These are phyloP conservation scores for Martiniozyma asiatica DNA, from an alignment of 1,139 yeast genomes.

Conservation along the genomic window DNA sequence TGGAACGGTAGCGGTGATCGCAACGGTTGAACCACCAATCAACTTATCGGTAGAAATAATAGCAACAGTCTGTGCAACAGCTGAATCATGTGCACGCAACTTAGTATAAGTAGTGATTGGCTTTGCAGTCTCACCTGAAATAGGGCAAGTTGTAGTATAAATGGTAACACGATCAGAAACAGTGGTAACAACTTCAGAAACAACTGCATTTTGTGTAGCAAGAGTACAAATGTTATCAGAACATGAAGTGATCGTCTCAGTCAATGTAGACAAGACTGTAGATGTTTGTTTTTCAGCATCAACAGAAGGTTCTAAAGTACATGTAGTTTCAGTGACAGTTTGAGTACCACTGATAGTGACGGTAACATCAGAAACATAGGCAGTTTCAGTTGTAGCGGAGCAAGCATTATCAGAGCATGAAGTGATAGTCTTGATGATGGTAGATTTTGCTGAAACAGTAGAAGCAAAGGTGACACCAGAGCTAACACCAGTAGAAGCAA, in stretches of 20 bases:
- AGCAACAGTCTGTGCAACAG: constrained; percentile 1
- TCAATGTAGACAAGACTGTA: constrained; percentile 20
- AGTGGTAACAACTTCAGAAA: constrained; percentile 5
- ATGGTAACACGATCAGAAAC: constrained; percentile 3
- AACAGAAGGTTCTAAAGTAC: background rate
- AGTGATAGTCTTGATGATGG: constrained; percentile 10
- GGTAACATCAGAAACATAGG: constrained; percentile 7
- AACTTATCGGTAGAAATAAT: too few species aligned
- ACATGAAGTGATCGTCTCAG: constrained; percentile 11
- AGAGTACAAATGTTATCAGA: constrained; percentile 11
- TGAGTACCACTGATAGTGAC: constrained; percentile 14
- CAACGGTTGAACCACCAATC: constrained; percentile 5
- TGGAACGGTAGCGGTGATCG: constrained; percentile 12
- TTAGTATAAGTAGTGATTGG: background rate
- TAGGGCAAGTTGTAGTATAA: constrained; percentile 7
- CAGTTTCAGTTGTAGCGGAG: constrained; percentile 13
- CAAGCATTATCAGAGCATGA: constrained; percentile 14
- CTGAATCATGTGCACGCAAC: too few species aligned
- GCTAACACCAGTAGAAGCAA: constrained; percentile 5
- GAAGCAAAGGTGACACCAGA: background rate
- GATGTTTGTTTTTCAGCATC: too few species aligned
- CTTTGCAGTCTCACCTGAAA: constrained; percentile 1
- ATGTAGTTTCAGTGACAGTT: constrained; percentile 15
- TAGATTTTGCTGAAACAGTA: constrained; percentile 1
- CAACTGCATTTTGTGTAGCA: constrained; percentile 3